These are phyloP conservation scores for Aspergillus hancockii DNA, from an alignment of 495 filamentous ascomycete species.

Conservation along the genomic window DNA sequence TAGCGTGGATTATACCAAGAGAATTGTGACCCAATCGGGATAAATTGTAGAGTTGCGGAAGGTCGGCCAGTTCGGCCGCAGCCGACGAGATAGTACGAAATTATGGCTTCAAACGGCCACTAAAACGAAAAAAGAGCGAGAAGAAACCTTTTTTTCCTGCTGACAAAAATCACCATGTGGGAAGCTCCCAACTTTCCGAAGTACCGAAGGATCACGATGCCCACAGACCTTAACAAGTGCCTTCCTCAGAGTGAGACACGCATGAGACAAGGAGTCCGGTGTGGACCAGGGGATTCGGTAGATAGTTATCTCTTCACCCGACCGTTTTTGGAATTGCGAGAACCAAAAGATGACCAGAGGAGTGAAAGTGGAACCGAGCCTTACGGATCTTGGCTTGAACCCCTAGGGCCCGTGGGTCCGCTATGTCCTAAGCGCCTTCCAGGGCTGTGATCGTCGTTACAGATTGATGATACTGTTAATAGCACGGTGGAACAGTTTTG, in stretches of 20 bases:
- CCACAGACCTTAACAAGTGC: not conserved
- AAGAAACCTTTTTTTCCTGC: not conserved
- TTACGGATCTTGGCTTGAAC: not conserved
- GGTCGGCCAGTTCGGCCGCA: not conserved
- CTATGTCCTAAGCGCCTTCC: not conserved
- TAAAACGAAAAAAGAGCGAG: not conserved
- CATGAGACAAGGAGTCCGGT: not conserved
- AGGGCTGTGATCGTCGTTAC: not conserved
- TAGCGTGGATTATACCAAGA: not conserved
- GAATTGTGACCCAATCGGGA: not conserved
- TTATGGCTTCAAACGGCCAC: not conserved
- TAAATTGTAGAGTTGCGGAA: not conserved
- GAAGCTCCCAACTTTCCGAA: not conserved
- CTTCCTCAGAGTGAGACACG: constrained; percentile 1
- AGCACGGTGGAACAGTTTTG: not conserved
- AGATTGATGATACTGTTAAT: not conserved
- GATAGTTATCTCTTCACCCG: not conserved
- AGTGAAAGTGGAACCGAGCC: not conserved
- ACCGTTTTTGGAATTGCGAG: not conserved
- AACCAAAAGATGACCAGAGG: not conserved
- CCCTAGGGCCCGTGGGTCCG: not conserved
- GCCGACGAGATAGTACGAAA: not conserved
- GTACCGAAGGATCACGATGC: not conserved
- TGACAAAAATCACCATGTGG: not conserved
- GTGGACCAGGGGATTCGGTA: not conserved